Evolutionary conservation across 1,284 basidiomycete genomes (phyloP), one percentile per base, ranked within the genome.

Genomic region (Melampsora americana): DNA sequence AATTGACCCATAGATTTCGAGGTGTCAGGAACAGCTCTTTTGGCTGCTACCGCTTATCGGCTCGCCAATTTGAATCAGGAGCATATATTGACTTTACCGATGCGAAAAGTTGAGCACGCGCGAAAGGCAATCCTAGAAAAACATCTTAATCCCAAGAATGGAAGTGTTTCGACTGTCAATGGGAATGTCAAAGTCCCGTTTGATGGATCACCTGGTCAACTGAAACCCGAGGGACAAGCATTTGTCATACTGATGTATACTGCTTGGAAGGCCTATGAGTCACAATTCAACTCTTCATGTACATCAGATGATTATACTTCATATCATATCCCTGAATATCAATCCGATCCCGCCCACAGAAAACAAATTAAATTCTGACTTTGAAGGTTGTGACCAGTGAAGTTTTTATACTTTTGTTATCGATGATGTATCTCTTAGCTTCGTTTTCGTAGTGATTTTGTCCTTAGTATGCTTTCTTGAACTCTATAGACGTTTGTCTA

Each of bases 181-280:
- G 90, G 87, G 79, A 81, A 84, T 0, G 50, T 81, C 1, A 79
- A 87, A 78, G 61, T 20, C 4, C 35, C 72, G 6, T 75, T 67
- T 56, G 66, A 75, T 39, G 72, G 72, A 30, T 28, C 65, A 26
- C 35, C 28, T 32, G 89, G 89, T 7, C 53, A 56, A 32, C 62
- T 60, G 9, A 75, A 87, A 71, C 86, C 87, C 46, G 88, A 89
- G 81, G 86, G 84, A 0, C 86, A 92, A 82, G 89, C 88, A 20
- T 92, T 92, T 79, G 85, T 90, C 0, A 81, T 92, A 1, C 84
- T 89, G 79, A 85, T 92, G 81, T 50, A 60, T 68, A 42, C 60
- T 61, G 65, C 72, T 11, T 75, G 66, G 72, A 75, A 75, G 59
- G 56, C 32, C 14, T 75, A 66, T 39, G 50, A 20, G 3, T 53